phyloP scores from a whole-genome alignment of 306 rosid species.

The Prunus kanzakura region DNA sequence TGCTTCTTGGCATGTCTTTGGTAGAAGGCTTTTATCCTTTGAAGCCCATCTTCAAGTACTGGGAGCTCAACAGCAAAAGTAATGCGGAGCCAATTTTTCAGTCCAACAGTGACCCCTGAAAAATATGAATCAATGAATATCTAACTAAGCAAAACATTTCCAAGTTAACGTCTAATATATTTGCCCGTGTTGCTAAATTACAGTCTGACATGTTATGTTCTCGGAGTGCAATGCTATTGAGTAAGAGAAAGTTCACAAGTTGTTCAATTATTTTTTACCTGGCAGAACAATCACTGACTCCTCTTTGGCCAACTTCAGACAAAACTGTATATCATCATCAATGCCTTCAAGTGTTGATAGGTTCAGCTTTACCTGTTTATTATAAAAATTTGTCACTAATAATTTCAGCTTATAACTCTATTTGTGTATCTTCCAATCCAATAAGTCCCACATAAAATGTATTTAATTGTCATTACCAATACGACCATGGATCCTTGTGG shows the following conservation, averaged over 20 bases:
- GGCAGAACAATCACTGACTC: slow-evolving; percentile 61
- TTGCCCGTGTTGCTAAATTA: no score
- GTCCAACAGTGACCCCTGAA: slow-evolving; percentile 58
- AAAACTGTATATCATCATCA: slow-evolving; percentile 60
- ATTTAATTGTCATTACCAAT: slow-evolving; percentile 35
- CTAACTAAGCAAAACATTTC: no score
- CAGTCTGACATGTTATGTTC: neutral
- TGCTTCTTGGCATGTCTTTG: slow-evolving; percentile 35
- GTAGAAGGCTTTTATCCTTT: slow-evolving; percentile 53
- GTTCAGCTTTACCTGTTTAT: slow-evolving; percentile 51
- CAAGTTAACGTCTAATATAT: no score
- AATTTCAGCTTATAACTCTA: neutral
- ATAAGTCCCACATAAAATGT: neutral
- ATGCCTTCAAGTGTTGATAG: slow-evolving; percentile 42
- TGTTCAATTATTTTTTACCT: slow-evolving; percentile 26
- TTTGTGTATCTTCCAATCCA: neutral
- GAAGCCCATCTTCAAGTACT: slow-evolving; percentile 45
- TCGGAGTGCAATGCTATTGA: neutral
- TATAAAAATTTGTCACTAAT: no score
- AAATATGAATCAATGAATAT: neutral
- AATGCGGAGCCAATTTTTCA: slow-evolving; percentile 58
- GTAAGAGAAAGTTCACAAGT: no score
- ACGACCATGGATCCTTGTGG: slow-evolving; percentile 69
- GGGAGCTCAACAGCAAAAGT: slow-evolving; percentile 38
- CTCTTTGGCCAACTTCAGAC: slow-evolving; percentile 54